Evolutionary conservation across 352 stramenopile genomes (phyloP), one percentile per base, ranked within the genome.

Genomic region (Aphanomyces cochlioides): DNA sequence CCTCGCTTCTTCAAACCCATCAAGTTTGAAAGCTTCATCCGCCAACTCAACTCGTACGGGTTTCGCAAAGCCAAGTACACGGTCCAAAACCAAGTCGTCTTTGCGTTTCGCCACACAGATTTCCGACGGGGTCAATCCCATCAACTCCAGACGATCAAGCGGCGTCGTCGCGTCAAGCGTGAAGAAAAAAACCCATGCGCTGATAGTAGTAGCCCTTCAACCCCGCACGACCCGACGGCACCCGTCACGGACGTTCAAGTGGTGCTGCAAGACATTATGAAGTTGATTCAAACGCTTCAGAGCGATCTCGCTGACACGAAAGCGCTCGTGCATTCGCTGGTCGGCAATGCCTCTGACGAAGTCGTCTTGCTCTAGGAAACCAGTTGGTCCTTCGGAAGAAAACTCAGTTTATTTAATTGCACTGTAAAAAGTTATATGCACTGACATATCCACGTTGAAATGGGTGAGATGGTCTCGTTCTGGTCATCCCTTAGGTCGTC

Each of bases 1-100:
- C 92, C 93, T 12, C 87, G 87, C 66, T 98, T 98, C 78, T 98
- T 98, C 72, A 98, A 98, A 77, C 96, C 98, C 79, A 92, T 93
- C 74, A 97, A 94, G 73, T 98, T 98, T 77, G 93, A 93, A n/a
- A 97, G 90, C 63, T 96, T 98, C 69, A 88, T 96, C 73, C 88
- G 94, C 34, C 92, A 98, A 75, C 84, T 98, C 56, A 97, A 97
- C 81, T 98, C 98, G 79, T 98, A 98, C 76, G 85, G 81, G 57
- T 98, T 98, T 77, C 84, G 85, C 73, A 96, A 96, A 36, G 53
- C 53, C 43, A 70, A 70, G 64, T 61, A 70, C 54, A 61, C 34
- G 28, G 64, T 56, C 13, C 17, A 59, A 4, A 70, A 70, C 40
- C 10, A 43, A 45, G 64, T 58, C 40, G 64, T 70, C 34, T 70